Percentiles rank a stretch among this genome's conserved stretches.
Evolutionary conservation across 1,139 yeast genomes (phyloP).

Genomic region (Yamadazyma triangularis): DNA sequence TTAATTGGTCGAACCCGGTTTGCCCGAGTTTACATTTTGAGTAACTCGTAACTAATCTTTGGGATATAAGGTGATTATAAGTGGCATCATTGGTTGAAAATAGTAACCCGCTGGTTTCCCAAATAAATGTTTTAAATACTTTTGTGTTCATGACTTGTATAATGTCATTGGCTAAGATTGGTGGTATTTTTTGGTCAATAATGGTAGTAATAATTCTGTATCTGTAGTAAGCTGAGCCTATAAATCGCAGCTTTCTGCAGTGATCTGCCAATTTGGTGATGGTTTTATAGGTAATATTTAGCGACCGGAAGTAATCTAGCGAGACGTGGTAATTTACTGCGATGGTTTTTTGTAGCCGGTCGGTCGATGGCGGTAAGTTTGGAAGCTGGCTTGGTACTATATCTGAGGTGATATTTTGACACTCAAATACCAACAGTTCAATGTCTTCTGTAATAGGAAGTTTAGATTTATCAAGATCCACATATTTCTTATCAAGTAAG

Average conservation of each 20-base stretch:
- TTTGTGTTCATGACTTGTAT: conserved; percentile 4
- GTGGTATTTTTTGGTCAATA: not conserved
- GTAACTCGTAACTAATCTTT: conserved; percentile 5
- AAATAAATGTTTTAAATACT: conserved; percentile 6
- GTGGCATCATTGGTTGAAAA: conserved; percentile 1
- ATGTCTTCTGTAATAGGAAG: too few relatives aligned
- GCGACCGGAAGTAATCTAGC: conserved; percentile 1
- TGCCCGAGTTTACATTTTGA: conserved; percentile 7
- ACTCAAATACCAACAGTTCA: too few relatives aligned
- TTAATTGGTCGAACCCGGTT: conserved; percentile 10
- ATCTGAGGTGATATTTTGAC: too few relatives aligned
- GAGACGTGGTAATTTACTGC: conserved; percentile 2
- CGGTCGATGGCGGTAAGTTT: too few relatives aligned
- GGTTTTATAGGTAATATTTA: not conserved
- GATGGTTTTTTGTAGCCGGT: too few relatives aligned
- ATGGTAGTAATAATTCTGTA: conserved; percentile 1
- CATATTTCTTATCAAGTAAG: not conserved
- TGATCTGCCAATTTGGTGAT: not conserved
- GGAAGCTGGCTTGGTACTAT: too few relatives aligned
- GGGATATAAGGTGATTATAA: conserved; percentile 2
- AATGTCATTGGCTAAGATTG: not conserved
- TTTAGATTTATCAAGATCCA: too few relatives aligned
- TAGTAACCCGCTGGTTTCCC: conserved; percentile 2
- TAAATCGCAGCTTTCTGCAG: conserved; percentile 2
- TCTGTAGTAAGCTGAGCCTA: conserved; percentile 7